These are phyloP conservation scores for Dryas alaskensis DNA, from an alignment of 306 rosid species.

Conservation along the genomic window DNA sequence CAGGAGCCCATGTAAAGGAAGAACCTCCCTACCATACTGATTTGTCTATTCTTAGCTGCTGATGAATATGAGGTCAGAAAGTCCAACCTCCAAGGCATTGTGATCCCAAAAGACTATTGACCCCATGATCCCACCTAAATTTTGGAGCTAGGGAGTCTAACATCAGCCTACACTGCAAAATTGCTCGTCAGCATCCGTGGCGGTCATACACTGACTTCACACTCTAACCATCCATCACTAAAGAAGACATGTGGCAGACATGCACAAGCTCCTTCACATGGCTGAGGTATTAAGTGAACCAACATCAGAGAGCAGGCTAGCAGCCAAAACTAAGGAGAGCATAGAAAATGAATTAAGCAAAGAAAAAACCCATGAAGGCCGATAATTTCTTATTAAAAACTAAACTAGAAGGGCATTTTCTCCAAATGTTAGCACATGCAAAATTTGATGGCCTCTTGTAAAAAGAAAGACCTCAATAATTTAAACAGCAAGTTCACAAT, in stretches of 20 bases:
- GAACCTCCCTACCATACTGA: not conserved
- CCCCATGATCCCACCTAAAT: not conserved
- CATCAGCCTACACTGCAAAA: not conserved
- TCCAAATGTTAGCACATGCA: not conserved
- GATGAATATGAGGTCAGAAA: not conserved
- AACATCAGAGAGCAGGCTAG: no score
- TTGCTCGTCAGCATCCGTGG: not conserved
- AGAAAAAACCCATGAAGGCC: no score
- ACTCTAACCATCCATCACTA: not conserved
- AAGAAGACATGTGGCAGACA: slow-evolving; percentile 6
- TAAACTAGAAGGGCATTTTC: no score
- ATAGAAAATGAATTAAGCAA: no score
- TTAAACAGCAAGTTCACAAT: slow-evolving; percentile 37
- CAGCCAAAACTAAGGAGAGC: no score
- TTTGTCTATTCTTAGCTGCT: not conserved
- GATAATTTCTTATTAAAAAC: no score
- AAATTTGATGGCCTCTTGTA: slow-evolving; percentile 11
- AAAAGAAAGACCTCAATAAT: slow-evolving; percentile 17
- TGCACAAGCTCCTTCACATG: slow-evolving; percentile 20
- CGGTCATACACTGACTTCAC: not conserved
- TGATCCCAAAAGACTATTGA: not conserved
- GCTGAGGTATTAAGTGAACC: not conserved
- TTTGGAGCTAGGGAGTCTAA: slow-evolving; percentile 2
- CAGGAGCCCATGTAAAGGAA: no score
- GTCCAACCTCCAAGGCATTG: slow-evolving; percentile 16